phyloP scores from a whole-genome alignment of 768 basidiomycete species.

The Naematelia encephala region DNA sequence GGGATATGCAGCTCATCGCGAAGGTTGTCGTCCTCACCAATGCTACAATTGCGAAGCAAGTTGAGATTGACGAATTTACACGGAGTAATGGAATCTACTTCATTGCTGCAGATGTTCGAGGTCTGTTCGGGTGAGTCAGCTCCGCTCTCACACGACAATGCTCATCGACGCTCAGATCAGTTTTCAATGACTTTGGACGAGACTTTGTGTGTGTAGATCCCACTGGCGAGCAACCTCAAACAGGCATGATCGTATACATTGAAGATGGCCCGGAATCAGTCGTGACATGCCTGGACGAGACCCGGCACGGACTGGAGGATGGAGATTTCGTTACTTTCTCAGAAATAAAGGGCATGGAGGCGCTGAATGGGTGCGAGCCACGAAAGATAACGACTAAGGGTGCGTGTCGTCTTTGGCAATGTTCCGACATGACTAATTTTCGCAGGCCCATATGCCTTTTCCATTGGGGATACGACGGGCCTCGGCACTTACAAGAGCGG shows the following conservation, averaged over 20 bases:
- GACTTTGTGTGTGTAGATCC: slow-evolving; percentile 95
- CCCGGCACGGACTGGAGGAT: slow-evolving; percentile 96
- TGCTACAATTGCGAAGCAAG: slow-evolving; percentile 69
- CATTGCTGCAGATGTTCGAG: slow-evolving; percentile 83
- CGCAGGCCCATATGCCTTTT: slow-evolving; percentile 84
- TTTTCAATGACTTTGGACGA: slow-evolving; percentile 93
- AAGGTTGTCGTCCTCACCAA: slow-evolving; percentile 88
- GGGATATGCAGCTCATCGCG: slow-evolving; percentile 1
- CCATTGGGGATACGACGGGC: slow-evolving; percentile 84
- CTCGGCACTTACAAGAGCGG: slow-evolving; percentile 75
- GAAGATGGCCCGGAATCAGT: slow-evolving; percentile 83
- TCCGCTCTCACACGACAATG: slow-evolving; percentile 1
- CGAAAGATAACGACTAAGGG: slow-evolving; percentile 87
- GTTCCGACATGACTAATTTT: not conserved
- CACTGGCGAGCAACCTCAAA: slow-evolving; percentile 91
- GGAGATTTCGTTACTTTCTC: slow-evolving; percentile 96
- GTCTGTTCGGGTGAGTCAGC: slow-evolving; percentile 78
- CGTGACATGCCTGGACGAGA: slow-evolving; percentile 94
- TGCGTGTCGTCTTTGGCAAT: slow-evolving; percentile 21
- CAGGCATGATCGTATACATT: slow-evolving; percentile 95
- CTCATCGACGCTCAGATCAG: slow-evolving; percentile 59
- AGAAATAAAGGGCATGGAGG: slow-evolving; percentile 92
- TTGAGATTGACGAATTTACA: slow-evolving; percentile 95
- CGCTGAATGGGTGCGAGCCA: slow-evolving; percentile 85
- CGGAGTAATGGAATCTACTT: slow-evolving; percentile 85